Evolutionary conservation across 2,329 filamentous ascomycete genomes (phyloP).

Genomic region (Penicillium sp.): DNA sequence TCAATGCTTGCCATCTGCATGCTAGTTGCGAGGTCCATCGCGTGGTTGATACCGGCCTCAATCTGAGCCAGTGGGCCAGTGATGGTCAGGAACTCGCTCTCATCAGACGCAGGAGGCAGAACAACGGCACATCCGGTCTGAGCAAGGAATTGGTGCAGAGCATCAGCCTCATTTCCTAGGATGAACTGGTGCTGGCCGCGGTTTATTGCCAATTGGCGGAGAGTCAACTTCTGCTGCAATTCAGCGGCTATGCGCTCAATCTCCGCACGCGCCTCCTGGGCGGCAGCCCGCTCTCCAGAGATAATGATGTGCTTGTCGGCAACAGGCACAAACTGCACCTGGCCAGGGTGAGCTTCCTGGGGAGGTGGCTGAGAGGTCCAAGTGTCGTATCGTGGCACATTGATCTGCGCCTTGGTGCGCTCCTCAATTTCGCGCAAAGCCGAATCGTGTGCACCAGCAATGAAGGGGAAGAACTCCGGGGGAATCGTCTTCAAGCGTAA

Average conservation of each 20-base stretch:
- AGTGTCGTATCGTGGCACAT: slow-evolving; percentile 74
- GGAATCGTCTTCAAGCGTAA: slow-evolving; percentile 78
- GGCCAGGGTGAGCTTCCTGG: slow-evolving; percentile 55
- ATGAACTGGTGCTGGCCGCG: slow-evolving; percentile 92
- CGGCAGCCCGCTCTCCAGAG: slow-evolving; percentile 75
- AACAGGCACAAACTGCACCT: slow-evolving; percentile 67
- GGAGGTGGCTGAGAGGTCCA: slow-evolving; percentile 66
- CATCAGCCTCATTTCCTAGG: slow-evolving; percentile 73
- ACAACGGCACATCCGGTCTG: slow-evolving; percentile 89
- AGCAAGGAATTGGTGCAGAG: slow-evolving; percentile 77
- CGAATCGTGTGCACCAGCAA: slow-evolving; percentile 71
- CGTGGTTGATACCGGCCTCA: slow-evolving; percentile 69
- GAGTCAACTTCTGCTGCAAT: slow-evolving; percentile 67
- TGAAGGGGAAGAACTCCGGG: slow-evolving; percentile 90
- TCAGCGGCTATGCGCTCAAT: slow-evolving; percentile 75
- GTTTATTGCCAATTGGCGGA: slow-evolving; percentile 76
- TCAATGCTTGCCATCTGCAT: slow-evolving; percentile 84
- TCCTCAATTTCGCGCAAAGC: slow-evolving; percentile 64
- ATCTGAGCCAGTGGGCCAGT: slow-evolving; percentile 73
- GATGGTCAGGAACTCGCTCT: slow-evolving; percentile 78
- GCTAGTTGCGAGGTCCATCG: slow-evolving; percentile 79
- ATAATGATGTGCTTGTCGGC: slow-evolving; percentile 75
- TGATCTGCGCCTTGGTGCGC: slow-evolving; percentile 69
- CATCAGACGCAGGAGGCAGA: slow-evolving; percentile 67
- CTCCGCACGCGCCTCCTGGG: slow-evolving; percentile 71